Evolutionary conservation across 306 rosid genomes (phyloP).

Genomic region (apple (Malus domestica)): ASM211411v1 NC_041793.1:38370001-38370500

Average conservation of each 20-base stretch:
- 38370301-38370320: too few species aligned
- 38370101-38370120: slow-evolving; percentile 70
- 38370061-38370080: slow-evolving; percentile 48
- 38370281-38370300: too few species aligned
- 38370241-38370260: too few species aligned
- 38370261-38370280: too few species aligned
- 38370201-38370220: too few species aligned
- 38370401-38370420: slow-evolving; percentile 34
- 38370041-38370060: slow-evolving; percentile 62
- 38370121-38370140: neutral
- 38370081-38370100: slow-evolving; percentile 62
- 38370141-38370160: too few species aligned
- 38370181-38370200: too few species aligned
- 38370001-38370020: neutral
- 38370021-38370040: neutral
- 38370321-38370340: too few species aligned
- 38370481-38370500: slow-evolving; percentile 86
- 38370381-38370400: slow-evolving; percentile 47
- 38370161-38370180: too few species aligned
- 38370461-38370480: slow-evolving; percentile 81
- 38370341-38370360: too few species aligned
- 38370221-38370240: too few species aligned
- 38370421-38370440: slow-evolving; percentile 64
- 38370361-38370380: too few species aligned
- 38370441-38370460: slow-evolving; percentile 86